A percentile compares a stretch with the other conserved stretches of the same genome.
Evolutionary conservation across 495 filamentous ascomycete genomes (phyloP).

Genomic region (Hypoxylon crocopeplum): DNA sequence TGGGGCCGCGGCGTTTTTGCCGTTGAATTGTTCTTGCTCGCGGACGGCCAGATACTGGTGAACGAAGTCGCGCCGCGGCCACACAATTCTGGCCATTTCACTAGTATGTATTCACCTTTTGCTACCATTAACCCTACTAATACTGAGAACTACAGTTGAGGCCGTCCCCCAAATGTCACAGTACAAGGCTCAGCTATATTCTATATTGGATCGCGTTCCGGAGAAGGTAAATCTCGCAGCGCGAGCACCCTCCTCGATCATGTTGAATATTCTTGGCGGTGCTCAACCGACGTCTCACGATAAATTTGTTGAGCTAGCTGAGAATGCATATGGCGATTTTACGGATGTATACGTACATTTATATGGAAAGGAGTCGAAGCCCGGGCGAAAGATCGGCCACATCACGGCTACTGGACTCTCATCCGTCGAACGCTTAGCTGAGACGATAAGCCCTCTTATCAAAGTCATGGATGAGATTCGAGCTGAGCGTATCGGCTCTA

Average conservation of each 20-base stretch:
- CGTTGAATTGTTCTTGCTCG: conserved; percentile 94
- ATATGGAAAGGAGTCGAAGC: conserved; percentile 89
- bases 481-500: conserved; percentile 56
- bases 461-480: conserved; percentile 69
- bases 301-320: conserved; percentile 67
- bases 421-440: conserved; percentile 75
- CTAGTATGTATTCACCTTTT: conserved; percentile 61
- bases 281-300: conserved; percentile 71
- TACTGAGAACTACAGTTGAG: conserved; percentile 62
- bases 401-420: conserved; percentile 73
- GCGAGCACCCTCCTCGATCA: conserved; percentile 71
- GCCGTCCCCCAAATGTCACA: conserved; percentile 84
- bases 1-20: conserved; percentile 93
- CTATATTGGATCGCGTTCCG: conserved; percentile 81
- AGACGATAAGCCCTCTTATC: conserved; percentile 70
- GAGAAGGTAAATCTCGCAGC: conserved; percentile 65
- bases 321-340: conserved; percentile 60
- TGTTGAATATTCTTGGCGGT: conserved; percentile 96
- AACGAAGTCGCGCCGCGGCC: conserved; percentile 96
- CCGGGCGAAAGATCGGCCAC: conserved; percentile 94
- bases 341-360: conserved; percentile 71
- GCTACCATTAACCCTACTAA: too few relatives aligned
- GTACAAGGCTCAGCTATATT: conserved; percentile 86
- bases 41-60: conserved; percentile 76
- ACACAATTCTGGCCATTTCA: conserved; percentile 97